Evolutionary conservation across 179 eudicot species (phyloP), one percentile per base, ranked within the genome.

Genomic region (Carnegiea gigantea): DNA sequence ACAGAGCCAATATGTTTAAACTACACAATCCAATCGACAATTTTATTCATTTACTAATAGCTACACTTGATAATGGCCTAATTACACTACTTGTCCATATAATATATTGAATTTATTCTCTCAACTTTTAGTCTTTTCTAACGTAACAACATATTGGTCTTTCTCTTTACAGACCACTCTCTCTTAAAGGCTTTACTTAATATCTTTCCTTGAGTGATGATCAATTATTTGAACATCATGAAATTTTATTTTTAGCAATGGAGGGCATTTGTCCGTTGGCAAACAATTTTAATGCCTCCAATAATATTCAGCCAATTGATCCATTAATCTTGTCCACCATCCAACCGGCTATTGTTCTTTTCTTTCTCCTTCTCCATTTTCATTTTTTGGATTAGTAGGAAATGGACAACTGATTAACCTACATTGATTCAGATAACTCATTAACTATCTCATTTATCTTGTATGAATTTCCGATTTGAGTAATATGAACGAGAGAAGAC

Each of bases 181-280:
- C 10, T 62, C 11, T 62, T 9, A 62, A 62, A n/a, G n/a, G 28
- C 28, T 62, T 62, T 62, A 7, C 28, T 20, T 62, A 62, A 62
- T 62, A 62, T 4, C 15, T 38, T 38, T 51, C 13, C 33, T 30
- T 26, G 5, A 70, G 73, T n/a, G n/a, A 4, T 9, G 3, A 67
- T 67, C 44, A 30, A 70, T 70, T 70, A 70, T 70, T 33, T 23
- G 60, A 54, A 14, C 21, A 54, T 54, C 60, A 54, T 54, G 21
- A 54, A 54, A 14, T 54, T 54, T 14, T 54, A 14, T 54, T 62
- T 62, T 62, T n/a, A 23, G 68, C 9, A 33, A n/a, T 17, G 73
- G 40, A 33, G 21, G 73, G 73, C 73, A 70, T 70, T 33, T 70
- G 73, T 70, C 46, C 73, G 33, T 33, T 70, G 73, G 21, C 33